phyloP scores from a whole-genome alignment of 495 filamentous ascomycete genomes.

The Penicillium cataractarum region DNA sequence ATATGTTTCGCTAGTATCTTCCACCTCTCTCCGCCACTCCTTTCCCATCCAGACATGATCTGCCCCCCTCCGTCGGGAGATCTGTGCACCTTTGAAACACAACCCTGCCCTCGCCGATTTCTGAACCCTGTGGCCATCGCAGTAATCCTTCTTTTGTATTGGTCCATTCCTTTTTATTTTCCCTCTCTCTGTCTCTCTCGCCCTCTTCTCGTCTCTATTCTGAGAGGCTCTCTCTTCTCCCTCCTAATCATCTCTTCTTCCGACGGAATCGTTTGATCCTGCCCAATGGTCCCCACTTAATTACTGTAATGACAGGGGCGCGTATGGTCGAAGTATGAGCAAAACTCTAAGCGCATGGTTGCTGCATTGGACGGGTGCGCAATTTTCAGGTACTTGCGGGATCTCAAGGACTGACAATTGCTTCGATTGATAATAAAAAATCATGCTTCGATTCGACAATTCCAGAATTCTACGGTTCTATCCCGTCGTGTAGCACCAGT shows the following conservation, averaged over 20 bases:
- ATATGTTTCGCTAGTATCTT: not conserved
- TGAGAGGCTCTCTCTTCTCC: not conserved
- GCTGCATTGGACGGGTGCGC: not conserved
- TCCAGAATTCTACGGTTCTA: not conserved
- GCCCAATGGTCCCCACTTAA: not conserved
- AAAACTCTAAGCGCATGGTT: not conserved
- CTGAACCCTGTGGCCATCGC: not conserved
- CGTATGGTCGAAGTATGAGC: not conserved
- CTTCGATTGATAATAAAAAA: not conserved
- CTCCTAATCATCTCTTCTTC: not conserved
- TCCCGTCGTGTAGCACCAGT: not conserved
- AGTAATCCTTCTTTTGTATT: not conserved
- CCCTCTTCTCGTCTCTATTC: too few relatives aligned
- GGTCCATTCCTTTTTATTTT: not conserved
- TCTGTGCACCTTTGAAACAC: slow-evolving; percentile 8
- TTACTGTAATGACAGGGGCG: slow-evolving; percentile 3
- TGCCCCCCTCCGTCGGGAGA: slow-evolving; percentile 1
- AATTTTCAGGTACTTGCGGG: not conserved
- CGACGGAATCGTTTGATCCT: not conserved
- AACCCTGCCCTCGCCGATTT: not conserved
- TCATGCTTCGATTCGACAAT: not conserved
- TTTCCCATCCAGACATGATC: not conserved
- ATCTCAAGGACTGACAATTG: not conserved
- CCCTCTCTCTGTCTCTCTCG: not conserved
- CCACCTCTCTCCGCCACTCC: not conserved